These are phyloP conservation scores for Xylaria polymorpha DNA, from an alignment of 2,329 filamentous ascomycete genomes.

Conservation along the genomic window DNA sequence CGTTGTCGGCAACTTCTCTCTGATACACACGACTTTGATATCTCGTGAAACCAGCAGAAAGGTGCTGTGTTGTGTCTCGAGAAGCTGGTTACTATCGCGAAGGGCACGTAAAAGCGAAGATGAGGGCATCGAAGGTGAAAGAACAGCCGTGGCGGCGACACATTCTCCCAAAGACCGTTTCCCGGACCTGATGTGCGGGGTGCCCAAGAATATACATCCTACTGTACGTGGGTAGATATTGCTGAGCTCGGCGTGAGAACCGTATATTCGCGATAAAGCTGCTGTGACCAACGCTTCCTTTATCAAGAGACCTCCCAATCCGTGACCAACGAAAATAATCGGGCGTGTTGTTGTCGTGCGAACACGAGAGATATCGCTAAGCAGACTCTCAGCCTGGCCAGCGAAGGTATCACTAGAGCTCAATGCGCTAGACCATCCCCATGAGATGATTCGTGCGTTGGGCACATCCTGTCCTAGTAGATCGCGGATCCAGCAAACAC, in stretches of 20 bases:
- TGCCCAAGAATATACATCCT: constrained; percentile 49
- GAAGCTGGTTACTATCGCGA: constrained; percentile 43
- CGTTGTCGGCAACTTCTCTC: constrained; percentile 46
- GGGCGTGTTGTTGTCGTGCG: constrained; percentile 46
- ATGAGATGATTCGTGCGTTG: constrained; percentile 45
- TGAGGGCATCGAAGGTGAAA: constrained; percentile 44
- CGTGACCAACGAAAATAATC: constrained; percentile 49
- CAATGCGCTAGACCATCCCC: constrained; percentile 46
- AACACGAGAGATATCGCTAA: constrained; percentile 46
- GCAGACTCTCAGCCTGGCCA: constrained; percentile 46
- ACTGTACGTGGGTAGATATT: constrained; percentile 50
- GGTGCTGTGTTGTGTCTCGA: constrained; percentile 48
- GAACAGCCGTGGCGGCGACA: constrained; percentile 45
- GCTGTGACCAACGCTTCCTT: constrained; percentile 50
- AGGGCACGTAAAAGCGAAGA: constrained; percentile 43
- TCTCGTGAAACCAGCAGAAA: constrained; percentile 49
- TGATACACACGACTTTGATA: constrained; percentile 48
- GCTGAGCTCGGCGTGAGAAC: constrained; percentile 48
- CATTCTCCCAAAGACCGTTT: constrained; percentile 48
- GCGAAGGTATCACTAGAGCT: constrained; percentile 44
- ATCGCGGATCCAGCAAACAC: constrained; percentile 49
- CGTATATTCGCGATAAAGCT: constrained; percentile 49
- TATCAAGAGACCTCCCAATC: constrained; percentile 48
- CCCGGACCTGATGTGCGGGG: constrained; percentile 46
- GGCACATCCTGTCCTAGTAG: constrained; percentile 47